Conservation (phyloP, 495 filamentous ascomycete genomes). For the Penicillium paradoxum region DNA sequence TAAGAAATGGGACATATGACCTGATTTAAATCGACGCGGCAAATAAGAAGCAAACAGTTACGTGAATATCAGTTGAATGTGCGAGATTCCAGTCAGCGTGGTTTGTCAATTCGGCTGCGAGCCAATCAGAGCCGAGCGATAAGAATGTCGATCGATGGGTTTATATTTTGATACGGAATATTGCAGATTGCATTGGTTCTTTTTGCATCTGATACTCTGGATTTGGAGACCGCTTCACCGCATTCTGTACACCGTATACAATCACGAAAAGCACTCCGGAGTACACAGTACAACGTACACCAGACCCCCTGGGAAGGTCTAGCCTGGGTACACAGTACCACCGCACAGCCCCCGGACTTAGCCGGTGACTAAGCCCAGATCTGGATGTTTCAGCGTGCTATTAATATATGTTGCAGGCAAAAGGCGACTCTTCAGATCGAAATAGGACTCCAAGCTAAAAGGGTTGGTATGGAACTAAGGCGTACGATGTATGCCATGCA, state of each 20-base stretch:
- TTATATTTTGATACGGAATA: neutral
- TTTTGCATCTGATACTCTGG: neutral
- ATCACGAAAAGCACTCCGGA: too few species aligned
- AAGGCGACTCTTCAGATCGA: neutral
- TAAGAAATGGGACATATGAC: neutral
- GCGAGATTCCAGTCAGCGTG: conserved; percentile 27
- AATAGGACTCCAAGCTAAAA: neutral
- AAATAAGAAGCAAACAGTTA: conserved; percentile 4
- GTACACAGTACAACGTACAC: too few species aligned
- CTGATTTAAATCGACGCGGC: neutral
- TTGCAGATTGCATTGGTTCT: neutral
- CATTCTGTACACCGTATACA: neutral
- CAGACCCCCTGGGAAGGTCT: too few species aligned
- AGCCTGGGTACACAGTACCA: neutral
- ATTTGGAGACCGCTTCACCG: neutral
- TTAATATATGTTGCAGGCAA: conserved; percentile 7
- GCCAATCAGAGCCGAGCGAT: conserved; percentile 32
- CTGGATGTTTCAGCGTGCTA: conserved; percentile 8
- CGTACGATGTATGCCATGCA: neutral
- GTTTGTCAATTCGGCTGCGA: conserved; percentile 29
- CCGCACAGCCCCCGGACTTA: conserved; percentile 7
- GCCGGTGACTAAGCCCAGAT: conserved; percentile 8
- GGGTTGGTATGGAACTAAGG: neutral
- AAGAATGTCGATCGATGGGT: conserved; percentile 28
- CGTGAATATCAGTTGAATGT: conserved; percentile 5